Evolutionary conservation across 306 rosid genomes (phyloP), one percentile per base, ranked within the genome.

Genomic region (Cucumis hystrix): DNA sequence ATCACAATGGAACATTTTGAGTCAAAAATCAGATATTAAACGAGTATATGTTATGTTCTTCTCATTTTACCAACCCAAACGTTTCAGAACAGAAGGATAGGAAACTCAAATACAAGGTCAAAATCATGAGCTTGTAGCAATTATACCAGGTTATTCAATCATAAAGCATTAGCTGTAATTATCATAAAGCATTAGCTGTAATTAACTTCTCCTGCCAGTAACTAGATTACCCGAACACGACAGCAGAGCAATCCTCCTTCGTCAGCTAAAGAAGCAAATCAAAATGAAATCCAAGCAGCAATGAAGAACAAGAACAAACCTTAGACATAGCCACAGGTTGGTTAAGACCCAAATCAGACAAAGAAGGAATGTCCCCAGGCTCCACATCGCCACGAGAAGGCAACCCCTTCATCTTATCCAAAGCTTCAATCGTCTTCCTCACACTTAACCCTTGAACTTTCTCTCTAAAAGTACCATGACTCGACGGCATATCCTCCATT

Each of bases 331-430:
- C 75, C 3, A 93, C 84, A 71, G 96, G 82, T 23, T 96, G 92
- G 71, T 84, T 95, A 67, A 92, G 91, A 3, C 97, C 97, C 83
- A 96, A 90, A 83, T 91, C 98, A 83, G 78, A 75, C 59, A 92
- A 84, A 17, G 97, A 76, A 11, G 99, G 99, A 86, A 96, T 86
- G 77, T 92, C 96, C 56, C 99, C 99, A 49, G 88, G 75, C 82
- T 96, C 90, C 28, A 96, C 97, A 82, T 92, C 97, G 0, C 98
- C 98, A 4, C 91, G 86, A 64, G 93, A 85, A 2, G 99, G 99
- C 83, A 92, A 57, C 1, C 95, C 93, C 87, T 95, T 95, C 55
- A 95, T 74, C 82, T 90, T 95, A 52, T 95, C 99, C 89, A 92
- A 86, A 1, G 97, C 97, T 80, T 92, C 97, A 79, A 91, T 82